phyloP scores from a whole-genome alignment of 257 asterid species.

The Primulina eburnea region DNA sequence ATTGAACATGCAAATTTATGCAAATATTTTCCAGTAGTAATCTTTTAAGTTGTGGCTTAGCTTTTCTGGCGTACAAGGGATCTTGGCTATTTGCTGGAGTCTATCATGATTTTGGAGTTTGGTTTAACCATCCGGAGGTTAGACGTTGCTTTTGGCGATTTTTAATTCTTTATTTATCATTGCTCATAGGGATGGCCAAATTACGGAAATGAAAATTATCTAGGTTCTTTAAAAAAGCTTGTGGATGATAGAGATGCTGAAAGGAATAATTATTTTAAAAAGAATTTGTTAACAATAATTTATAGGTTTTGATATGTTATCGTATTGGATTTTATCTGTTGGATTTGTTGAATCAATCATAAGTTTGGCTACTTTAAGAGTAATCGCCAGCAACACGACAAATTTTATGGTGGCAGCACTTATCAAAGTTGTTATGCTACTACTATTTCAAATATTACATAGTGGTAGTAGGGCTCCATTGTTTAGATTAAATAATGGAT shows the following conservation, averaged over 20 bases:
- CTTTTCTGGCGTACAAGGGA: constrained; percentile 93
- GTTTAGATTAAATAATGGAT: not conserved
- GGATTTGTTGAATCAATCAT: not conserved
- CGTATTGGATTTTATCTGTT: not conserved
- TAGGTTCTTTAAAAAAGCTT: not conserved
- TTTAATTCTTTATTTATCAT: constrained; percentile 4
- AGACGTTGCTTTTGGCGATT: constrained; percentile 30
- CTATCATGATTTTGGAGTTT: constrained; percentile 86
- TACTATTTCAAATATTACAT: not conserved
- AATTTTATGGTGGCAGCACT: not conserved
- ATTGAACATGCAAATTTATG: not conserved
- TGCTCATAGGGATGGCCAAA: constrained; percentile 2
- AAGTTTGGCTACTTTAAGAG: not conserved
- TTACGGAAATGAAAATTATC: constrained; percentile 4
- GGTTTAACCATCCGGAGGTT: constrained; percentile 87
- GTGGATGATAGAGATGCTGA: constrained; percentile 1
- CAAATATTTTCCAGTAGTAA: constrained; percentile 20
- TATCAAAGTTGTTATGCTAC: not conserved
- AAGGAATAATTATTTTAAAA: not conserved
- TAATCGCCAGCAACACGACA: not conserved
- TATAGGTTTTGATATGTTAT: constrained; percentile 12
- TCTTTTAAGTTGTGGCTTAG: constrained; percentile 36
- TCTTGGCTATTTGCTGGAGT: constrained; percentile 88
- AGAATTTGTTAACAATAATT: not conserved
- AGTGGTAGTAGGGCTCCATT: not conserved